A percentile compares a stretch with the other conserved stretches of the same genome.
Evolutionary conservation across 1,284 basidiomycete genomes (phyloP).

Genomic region (Naganishia liquefaciens): DNA sequence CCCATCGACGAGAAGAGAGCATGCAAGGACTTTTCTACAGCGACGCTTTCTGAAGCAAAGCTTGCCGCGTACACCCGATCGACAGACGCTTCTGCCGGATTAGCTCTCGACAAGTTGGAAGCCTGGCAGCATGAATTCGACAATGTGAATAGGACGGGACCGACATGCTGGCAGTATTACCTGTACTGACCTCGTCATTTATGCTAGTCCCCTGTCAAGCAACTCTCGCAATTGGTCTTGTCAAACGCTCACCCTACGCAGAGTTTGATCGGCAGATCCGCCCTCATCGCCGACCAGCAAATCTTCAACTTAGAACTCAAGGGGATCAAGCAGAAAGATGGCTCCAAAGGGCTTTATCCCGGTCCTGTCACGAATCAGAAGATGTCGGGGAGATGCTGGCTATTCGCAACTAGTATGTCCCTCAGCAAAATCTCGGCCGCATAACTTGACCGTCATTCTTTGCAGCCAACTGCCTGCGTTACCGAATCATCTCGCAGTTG

Average conservation of each 20-base stretch:
- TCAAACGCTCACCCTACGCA: constrained; percentile 69
- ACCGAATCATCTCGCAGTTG: constrained; percentile 79
- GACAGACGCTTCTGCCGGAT: constrained; percentile 50
- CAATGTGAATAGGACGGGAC: constrained; percentile 43
- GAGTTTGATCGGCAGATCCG: constrained; percentile 66
- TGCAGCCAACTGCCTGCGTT: constrained; percentile 71
- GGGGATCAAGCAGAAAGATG: constrained; percentile 59
- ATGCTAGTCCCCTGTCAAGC: constrained; percentile 61
- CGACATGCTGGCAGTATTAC: not conserved
- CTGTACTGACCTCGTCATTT: not conserved
- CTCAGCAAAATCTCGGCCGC: not conserved
- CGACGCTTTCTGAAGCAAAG: not conserved
- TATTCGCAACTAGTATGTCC: constrained; percentile 74
- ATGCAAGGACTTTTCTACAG: not conserved
- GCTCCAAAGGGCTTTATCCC: constrained; percentile 52
- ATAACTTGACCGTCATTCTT: constrained; percentile 36
- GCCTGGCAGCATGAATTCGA: constrained; percentile 66
- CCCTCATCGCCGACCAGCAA: constrained; percentile 68
- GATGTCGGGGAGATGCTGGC: constrained; percentile 84
- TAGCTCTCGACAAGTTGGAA: constrained; percentile 62
- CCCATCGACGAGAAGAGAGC: constrained; percentile 9
- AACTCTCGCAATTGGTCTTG: constrained; percentile 78
- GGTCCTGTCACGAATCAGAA: constrained; percentile 85
- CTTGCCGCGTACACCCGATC: not conserved
- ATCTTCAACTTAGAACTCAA: constrained; percentile 77